phyloP scores from a whole-genome alignment of 306 rosid genomes.

The Trichosanthes truncata region DNA sequence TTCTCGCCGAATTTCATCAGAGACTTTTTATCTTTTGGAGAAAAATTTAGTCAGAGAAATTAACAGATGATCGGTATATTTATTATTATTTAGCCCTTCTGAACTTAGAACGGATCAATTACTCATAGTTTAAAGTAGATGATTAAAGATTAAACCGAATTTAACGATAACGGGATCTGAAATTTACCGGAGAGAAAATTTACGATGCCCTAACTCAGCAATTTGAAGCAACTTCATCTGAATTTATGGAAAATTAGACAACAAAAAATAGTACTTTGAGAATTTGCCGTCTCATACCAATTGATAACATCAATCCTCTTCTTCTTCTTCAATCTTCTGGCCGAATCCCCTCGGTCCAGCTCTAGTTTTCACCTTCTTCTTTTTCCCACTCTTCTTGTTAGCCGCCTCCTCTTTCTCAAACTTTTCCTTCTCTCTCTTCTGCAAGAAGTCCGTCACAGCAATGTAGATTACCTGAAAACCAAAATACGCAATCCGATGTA shows the following conservation, averaged over 20 bases:
- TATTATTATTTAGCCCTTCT: too few relatives aligned
- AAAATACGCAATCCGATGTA: background rate
- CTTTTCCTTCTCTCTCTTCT: slow-evolving; percentile 81
- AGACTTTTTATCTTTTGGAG: too few relatives aligned
- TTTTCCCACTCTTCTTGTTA: slow-evolving; percentile 31
- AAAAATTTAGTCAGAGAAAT: too few relatives aligned
- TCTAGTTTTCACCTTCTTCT: slow-evolving; percentile 38
- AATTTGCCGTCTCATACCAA: background rate
- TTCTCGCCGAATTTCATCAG: too few relatives aligned
- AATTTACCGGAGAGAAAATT: background rate
- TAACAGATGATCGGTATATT: too few relatives aligned
- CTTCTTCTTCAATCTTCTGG: slow-evolving; percentile 38
- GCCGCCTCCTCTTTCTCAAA: slow-evolving; percentile 64
- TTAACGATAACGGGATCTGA: background rate
- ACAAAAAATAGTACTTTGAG: background rate
- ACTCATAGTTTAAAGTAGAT: too few relatives aligned
- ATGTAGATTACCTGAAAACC: slow-evolving; percentile 59
- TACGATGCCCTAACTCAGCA: background rate
- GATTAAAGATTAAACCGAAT: background rate
- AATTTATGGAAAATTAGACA: background rate
- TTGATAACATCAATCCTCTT: slow-evolving; percentile 13
- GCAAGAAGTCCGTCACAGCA: slow-evolving; percentile 68
- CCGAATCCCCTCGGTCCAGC: slow-evolving; percentile 79
- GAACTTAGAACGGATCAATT: too few relatives aligned
- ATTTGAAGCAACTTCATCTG: background rate